Evolutionary conservation across 345 rosid species (phyloP), one percentile per base, ranked within the genome.

Genomic region (Crucihimalaya himalaica): DNA sequence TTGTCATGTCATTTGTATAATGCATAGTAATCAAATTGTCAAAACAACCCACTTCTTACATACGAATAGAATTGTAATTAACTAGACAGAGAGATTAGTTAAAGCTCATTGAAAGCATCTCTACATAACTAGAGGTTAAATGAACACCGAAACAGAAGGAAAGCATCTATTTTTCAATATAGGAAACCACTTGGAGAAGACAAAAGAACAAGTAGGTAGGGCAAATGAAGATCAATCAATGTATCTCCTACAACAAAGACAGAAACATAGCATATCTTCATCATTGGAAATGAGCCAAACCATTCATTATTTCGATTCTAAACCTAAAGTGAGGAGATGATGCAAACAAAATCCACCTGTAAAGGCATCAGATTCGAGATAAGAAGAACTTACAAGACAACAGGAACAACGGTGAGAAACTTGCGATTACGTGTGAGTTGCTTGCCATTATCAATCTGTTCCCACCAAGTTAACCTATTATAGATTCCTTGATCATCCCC

Each of bases 361-460:
- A 37, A 12, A 11, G 13, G 42, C 14, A 42, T 40, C 8, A 45
- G 65, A 39, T 20, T 2, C 20, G 28, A 5, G n/a, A n/a, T n/a
- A 45, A 42, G 37, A 19, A 48, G 25, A 55, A 83, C 93, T 86
- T 85, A 90, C 94, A 90, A 81, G 63, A 90, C 92, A 59, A 87
- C 84, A 55, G 94, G 97, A 14, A 90, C 89, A 71, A 87, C 88
- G 64, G 91, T 89, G 79, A 91, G 79, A 57, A 88, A 89, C 83
- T 85, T 89, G 45, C 93, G 76, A 58, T 91, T 86, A 48, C 89
- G 90, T 2, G 97, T 91, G 60, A 91, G 93, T 72, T 91, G 95
- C 81, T 91, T 91, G 72, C 97, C 97, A 55, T 74, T 89, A 50
- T 87, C 95, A 25, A 89, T 85, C 78, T 89, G 95, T 74, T 89